phyloP scores from a whole-genome alignment of 352 stramenopile species.

The Pythium rhizo-oryzae region DNA sequence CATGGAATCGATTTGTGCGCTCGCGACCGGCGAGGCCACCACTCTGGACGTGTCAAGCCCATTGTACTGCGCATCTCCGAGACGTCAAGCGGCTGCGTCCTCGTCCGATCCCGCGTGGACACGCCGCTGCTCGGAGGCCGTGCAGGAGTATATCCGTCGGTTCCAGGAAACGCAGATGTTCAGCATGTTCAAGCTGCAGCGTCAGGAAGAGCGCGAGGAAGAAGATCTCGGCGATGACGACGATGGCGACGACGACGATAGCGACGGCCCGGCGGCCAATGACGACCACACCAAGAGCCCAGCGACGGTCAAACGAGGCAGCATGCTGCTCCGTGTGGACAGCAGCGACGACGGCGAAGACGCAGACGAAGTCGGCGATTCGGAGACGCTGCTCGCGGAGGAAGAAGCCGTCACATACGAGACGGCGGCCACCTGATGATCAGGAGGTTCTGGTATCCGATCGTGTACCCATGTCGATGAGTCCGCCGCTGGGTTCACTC shows the following conservation, averaged over 20 bases:
- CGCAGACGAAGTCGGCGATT: background rate
- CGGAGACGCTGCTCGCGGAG: constrained; percentile 18
- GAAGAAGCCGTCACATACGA: constrained; percentile 24
- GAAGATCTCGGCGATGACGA: constrained; percentile 22
- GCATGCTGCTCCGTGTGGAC: constrained; percentile 1
- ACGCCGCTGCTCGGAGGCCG: constrained; percentile 49
- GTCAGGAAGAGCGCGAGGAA: constrained; percentile 39
- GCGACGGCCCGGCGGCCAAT: background rate
- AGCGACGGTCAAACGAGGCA: background rate
- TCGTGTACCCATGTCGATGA: background rate
- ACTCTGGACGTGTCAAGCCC: constrained; percentile 20
- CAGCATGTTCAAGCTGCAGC: constrained; percentile 61
- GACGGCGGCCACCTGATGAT: background rate
- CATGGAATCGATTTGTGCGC: constrained; percentile 58
- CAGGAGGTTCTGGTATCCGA: no score
- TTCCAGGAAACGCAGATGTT: constrained; percentile 88
- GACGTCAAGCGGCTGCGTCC: constrained; percentile 1
- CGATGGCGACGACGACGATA: constrained; percentile 26
- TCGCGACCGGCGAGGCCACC: constrained; percentile 44
- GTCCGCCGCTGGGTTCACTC: constrained; percentile 2
- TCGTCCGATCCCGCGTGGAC: constrained; percentile 17
- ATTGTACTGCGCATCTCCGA: constrained; percentile 28
- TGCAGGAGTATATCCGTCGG: constrained; percentile 58
- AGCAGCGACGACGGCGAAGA: constrained; percentile 21
- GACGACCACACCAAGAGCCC: background rate